phyloP scores from a whole-genome alignment of 164 flowering plant species.

The Warburgia ugandensis region DNA sequence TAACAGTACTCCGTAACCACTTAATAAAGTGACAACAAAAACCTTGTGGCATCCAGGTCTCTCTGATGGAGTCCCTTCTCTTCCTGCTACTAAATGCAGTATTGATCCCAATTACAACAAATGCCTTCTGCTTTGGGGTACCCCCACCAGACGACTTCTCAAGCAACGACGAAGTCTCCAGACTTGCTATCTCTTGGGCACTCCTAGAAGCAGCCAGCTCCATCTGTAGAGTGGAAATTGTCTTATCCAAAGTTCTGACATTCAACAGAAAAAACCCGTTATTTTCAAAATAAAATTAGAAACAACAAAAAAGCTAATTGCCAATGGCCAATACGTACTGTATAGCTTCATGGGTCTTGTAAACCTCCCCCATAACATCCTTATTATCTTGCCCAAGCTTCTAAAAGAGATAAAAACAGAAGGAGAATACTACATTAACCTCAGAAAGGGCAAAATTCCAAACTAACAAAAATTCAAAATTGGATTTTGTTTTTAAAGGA shows the following conservation, averaged over 20 bases:
- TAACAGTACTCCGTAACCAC: too few relatives aligned
- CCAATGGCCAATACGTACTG: constrained; percentile 51
- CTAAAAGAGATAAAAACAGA: constrained; percentile 2
- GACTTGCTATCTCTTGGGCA: constrained; percentile 32
- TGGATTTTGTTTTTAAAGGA: not conserved
- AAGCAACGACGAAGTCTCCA: constrained; percentile 17
- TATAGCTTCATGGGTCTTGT: constrained; percentile 75
- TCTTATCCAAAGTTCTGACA: constrained; percentile 77
- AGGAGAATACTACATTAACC: not conserved
- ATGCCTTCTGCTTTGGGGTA: constrained; percentile 48
- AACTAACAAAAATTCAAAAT: not conserved
- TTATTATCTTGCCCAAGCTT: constrained; percentile 16
- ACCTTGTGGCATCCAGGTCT: constrained; percentile 74
- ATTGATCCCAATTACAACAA: constrained; percentile 90
- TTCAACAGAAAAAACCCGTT: too few relatives aligned
- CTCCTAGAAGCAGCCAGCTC: constrained; percentile 60
- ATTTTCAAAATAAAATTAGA: too few relatives aligned
- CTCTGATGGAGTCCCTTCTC: constrained; percentile 56
- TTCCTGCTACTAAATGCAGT: constrained; percentile 85
- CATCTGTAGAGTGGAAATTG: constrained; percentile 74
- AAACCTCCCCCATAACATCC: constrained; percentile 63
- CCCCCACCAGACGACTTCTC: constrained; percentile 20
- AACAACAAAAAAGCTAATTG: too few relatives aligned
- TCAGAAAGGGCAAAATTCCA: not conserved
- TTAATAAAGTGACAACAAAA: too few relatives aligned